A percentile compares a stretch with the other conserved stretches of the same genome.
phyloP scores from a whole-genome alignment of 225 moss, liverwort and hornwort genomes.

The Lunularia cruciata region DNA sequence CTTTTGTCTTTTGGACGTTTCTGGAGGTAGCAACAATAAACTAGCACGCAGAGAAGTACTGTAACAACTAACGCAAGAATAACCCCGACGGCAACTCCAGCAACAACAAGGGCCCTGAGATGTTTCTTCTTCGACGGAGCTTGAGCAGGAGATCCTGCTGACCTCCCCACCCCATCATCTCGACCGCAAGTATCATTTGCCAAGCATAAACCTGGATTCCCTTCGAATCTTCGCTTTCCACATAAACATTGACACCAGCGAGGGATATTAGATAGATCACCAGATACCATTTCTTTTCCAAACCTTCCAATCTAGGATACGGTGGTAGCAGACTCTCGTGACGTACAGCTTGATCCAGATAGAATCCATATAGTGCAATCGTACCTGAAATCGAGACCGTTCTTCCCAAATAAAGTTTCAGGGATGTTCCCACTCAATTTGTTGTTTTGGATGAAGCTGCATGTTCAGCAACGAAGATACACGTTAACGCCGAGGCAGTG shows the following conservation, averaged over 20 bases:
- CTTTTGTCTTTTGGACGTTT: no score
- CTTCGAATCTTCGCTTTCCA: background rate
- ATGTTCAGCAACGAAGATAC: no score
- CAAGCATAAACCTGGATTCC: background rate
- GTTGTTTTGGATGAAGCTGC: constrained; percentile 11
- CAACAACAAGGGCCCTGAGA: background rate
- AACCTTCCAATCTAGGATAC: background rate
- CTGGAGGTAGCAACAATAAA: constrained; percentile 7
- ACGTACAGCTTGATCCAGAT: no score
- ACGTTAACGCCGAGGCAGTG: no score
- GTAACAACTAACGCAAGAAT: background rate
- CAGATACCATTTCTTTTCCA: background rate
- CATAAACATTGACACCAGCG: background rate
- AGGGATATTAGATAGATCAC: background rate
- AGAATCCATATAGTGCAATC: background rate
- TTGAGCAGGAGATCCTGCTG: background rate
- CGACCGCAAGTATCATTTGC: background rate
- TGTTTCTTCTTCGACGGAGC: background rate
- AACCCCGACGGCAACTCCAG: background rate
- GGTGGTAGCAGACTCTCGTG: no score
- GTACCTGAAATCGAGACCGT: constrained; percentile 19
- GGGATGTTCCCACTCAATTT: constrained; percentile 4
- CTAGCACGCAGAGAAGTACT: background rate
- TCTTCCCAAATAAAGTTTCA: background rate
- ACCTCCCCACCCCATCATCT: background rate